Percentiles rank a stretch among this genome's conserved stretches.
These are phyloP conservation scores for Didymella keratinophila DNA, from an alignment of 2,329 filamentous ascomycete genomes.

Conservation along the genomic window DNA sequence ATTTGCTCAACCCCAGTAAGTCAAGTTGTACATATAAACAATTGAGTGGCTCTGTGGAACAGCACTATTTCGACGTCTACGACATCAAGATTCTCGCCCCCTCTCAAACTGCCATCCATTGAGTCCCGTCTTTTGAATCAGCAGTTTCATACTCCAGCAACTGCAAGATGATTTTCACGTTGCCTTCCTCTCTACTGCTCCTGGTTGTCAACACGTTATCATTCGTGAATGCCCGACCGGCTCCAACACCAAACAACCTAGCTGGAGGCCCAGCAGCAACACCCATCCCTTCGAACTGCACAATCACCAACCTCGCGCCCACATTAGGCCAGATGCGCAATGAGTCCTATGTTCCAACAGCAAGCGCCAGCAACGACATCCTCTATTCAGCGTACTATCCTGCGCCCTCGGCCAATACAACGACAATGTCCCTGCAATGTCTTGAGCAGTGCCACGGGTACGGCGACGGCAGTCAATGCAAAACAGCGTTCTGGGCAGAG, in stretches of 20 bases:
- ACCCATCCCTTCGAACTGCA: constrained; percentile 50
- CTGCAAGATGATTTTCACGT: not conserved
- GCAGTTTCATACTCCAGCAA: not conserved
- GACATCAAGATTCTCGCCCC: not conserved
- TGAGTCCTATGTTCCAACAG: constrained; percentile 35
- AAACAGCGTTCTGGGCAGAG: constrained; percentile 48
- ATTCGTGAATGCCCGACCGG: not conserved
- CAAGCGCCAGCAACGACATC: constrained; percentile 28
- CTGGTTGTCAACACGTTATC: not conserved
- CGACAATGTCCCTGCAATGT: constrained; percentile 41
- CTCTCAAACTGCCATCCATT: not conserved
- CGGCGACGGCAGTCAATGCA: constrained; percentile 47
- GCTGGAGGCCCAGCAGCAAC: constrained; percentile 47
- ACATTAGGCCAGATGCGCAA: constrained; percentile 6
- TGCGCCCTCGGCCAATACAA: constrained; percentile 36
- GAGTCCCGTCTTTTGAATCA: not conserved
- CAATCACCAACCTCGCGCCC: constrained; percentile 38
- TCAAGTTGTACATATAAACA: not conserved
- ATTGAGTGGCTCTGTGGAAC: not conserved
- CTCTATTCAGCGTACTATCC: constrained; percentile 48
- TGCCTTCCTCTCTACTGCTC: not conserved
- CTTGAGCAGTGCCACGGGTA: constrained; percentile 54
- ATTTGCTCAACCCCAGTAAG: not conserved
- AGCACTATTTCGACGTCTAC: not conserved
- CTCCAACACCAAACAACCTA: constrained; percentile 18